Percentiles rank a stretch among this genome's conserved stretches.
Evolutionary conservation across 2,329 filamentous ascomycete species (phyloP).

Genomic region (Bertia moriformis): DNA sequence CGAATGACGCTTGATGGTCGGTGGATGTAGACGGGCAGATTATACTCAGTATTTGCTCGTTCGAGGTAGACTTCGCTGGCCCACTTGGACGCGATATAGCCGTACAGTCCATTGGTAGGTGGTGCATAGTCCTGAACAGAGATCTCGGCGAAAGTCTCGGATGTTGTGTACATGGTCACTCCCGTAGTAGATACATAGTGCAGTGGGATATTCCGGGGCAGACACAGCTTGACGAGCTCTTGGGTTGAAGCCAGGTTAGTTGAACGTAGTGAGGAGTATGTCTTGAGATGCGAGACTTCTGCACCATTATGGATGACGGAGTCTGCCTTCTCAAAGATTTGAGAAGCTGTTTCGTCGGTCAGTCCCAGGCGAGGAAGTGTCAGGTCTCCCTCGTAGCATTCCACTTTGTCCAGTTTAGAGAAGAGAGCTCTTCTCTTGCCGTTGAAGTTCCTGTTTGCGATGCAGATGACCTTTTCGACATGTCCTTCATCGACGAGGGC

Average conservation of each 20-base stretch:
- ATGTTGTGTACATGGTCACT: constrained; percentile 5
- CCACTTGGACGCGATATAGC: constrained; percentile 19
- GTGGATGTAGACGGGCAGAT: constrained; percentile 12
- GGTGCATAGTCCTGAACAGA: constrained; percentile 4
- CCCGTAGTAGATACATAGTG: constrained; percentile 20
- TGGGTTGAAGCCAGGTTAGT: constrained; percentile 19
- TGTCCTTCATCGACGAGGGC: too few species aligned
- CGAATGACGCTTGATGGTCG: constrained; percentile 9
- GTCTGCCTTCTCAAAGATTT: constrained; percentile 16
- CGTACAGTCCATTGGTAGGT: constrained; percentile 11
- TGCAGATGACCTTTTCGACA: too few species aligned
- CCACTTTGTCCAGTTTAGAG: constrained; percentile 14
- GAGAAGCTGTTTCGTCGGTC: constrained; percentile 9
- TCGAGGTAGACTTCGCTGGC: constrained; percentile 16
- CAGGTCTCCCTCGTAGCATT: constrained; percentile 20
- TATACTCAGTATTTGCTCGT: constrained; percentile 4
- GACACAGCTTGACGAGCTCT: constrained; percentile 15
- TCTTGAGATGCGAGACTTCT: constrained; percentile 19
- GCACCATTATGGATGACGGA: constrained; percentile 38
- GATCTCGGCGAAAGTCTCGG: constrained; percentile 1
- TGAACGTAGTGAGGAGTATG: constrained; percentile 16
- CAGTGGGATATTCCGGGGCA: constrained; percentile 9
- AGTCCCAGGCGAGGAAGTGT: constrained; percentile 19
- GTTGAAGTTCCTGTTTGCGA: too few species aligned
- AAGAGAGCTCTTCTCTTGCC: not conserved